Percentiles rank a stretch among this genome's conserved stretches.
Evolutionary conservation across 2,329 filamentous ascomycete species (phyloP).

Genomic region (Chaetomiaceae sp.): DNA sequence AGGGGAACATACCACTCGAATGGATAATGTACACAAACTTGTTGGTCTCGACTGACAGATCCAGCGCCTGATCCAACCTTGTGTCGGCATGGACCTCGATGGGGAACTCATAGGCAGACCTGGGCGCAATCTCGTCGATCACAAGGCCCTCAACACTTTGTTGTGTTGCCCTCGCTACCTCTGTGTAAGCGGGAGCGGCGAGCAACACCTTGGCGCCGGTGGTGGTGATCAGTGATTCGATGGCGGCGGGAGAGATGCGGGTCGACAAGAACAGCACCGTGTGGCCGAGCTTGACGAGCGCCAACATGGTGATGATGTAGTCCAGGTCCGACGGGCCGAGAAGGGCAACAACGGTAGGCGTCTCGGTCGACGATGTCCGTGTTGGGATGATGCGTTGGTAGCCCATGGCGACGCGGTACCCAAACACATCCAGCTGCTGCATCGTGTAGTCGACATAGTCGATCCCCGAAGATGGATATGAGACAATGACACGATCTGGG

Average conservation of each 20-base stretch:
- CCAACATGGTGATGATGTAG: neutral
- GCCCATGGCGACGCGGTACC: neutral
- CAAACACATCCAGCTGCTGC: neutral
- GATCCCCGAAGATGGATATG: neutral
- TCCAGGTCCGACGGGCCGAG: neutral
- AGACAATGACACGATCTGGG: neutral
- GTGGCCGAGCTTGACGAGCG: neutral
- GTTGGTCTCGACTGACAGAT: neutral
- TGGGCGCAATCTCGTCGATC: neutral
- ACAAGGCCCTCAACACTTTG: neutral
- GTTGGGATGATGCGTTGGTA: neutral
- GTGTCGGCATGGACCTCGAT: neutral
- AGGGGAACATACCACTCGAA: neutral
- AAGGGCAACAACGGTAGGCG: neutral
- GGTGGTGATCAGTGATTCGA: neutral
- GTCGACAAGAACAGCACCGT: neutral
- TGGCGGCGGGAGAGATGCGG: neutral
- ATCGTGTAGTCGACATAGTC: constrained; percentile 1
- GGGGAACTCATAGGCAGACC: neutral
- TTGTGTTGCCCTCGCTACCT: neutral
- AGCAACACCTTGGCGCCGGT: neutral
- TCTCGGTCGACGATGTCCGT: neutral
- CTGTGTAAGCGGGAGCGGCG: neutral
- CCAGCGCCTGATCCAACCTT: neutral
- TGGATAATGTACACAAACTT: neutral